Evolutionary conservation across 2,329 filamentous ascomycete species (phyloP).

Genomic region (Falciphora oryzae): DNA sequence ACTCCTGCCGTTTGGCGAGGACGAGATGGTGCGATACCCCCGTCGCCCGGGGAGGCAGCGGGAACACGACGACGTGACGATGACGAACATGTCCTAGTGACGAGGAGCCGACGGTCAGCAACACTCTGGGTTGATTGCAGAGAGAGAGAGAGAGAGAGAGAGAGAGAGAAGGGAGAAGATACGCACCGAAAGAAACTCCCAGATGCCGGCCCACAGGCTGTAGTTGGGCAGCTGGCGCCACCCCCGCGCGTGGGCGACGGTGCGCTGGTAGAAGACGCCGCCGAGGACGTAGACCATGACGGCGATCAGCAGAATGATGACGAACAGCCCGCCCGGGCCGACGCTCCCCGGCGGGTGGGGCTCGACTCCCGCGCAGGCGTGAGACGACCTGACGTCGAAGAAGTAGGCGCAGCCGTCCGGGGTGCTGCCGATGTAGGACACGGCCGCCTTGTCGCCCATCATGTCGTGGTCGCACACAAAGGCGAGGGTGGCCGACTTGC

Average conservation of each 20-base stretch:
- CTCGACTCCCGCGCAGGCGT: slow-evolving; percentile 66
- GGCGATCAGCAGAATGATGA: slow-evolving; percentile 72
- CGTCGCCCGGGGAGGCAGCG: slow-evolving; percentile 57
- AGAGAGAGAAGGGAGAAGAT: neutral
- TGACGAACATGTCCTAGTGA: slow-evolving; percentile 59
- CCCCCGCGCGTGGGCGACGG: slow-evolving; percentile 86
- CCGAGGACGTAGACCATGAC: slow-evolving; percentile 85
- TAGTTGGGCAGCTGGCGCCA: slow-evolving; percentile 97
- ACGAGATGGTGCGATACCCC: slow-evolving; percentile 61
- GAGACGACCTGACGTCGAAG: slow-evolving; percentile 83
- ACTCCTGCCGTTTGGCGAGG: slow-evolving; percentile 43
- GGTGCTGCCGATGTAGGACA: slow-evolving; percentile 78
- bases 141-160: neutral
- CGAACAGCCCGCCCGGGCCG: slow-evolving; percentile 73
- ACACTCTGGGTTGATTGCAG: slow-evolving; percentile 19
- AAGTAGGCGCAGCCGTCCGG: slow-evolving; percentile 92
- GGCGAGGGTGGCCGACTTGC: slow-evolving; percentile 82
- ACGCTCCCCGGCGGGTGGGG: slow-evolving; percentile 67
- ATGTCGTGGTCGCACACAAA: slow-evolving; percentile 89
- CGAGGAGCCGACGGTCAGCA: neutral
- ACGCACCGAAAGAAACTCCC: slow-evolving; percentile 75
- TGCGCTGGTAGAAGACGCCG: slow-evolving; percentile 92
- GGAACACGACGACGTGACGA: slow-evolving; percentile 63
- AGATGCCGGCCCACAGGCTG: slow-evolving; percentile 82
- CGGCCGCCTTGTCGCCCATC: slow-evolving; percentile 56